These are phyloP conservation scores for Lathyrus oleraceus DNA, from an alignment of 306 rosid species.

Conservation along the genomic window DNA sequence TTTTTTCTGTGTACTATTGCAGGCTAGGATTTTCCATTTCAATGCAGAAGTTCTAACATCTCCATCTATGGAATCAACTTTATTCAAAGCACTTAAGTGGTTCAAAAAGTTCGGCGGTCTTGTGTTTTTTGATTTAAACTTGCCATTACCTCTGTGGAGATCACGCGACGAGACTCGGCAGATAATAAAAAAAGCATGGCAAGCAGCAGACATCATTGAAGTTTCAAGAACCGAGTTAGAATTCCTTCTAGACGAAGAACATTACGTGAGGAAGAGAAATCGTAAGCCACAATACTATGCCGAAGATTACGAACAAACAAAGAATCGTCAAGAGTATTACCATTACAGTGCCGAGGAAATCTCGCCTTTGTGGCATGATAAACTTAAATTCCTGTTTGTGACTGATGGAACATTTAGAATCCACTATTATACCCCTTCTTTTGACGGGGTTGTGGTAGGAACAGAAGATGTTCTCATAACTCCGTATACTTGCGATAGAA, in stretches of 20 bases:
- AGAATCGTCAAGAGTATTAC: constrained; percentile 66
- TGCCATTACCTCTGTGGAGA: constrained; percentile 81
- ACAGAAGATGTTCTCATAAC: constrained; percentile 96
- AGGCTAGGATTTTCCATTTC: constrained; percentile 58
- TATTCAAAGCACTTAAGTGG: constrained; percentile 46
- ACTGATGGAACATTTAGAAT: constrained; percentile 82
- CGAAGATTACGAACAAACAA: constrained; percentile 68
- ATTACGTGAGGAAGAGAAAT: constrained; percentile 65
- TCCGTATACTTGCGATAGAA: constrained; percentile 91
- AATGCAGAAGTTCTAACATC: constrained; percentile 58
- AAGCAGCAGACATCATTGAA: constrained; percentile 71
- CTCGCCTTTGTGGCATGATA: constrained; percentile 76
- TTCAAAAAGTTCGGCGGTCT: constrained; percentile 51
- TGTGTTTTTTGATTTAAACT: constrained; percentile 69
- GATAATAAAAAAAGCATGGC: constrained; percentile 75
- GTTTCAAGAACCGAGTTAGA: constrained; percentile 83
- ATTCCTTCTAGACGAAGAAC: constrained; percentile 83
- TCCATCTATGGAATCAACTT: constrained; percentile 38
- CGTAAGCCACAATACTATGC: constrained; percentile 83
- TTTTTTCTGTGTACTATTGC: constrained; percentile 35
- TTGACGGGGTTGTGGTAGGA: constrained; percentile 75
- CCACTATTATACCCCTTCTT: constrained; percentile 80
- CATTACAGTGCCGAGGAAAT: constrained; percentile 80
- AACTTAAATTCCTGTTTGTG: constrained; percentile 67
- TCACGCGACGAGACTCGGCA: constrained; percentile 69